Percentiles rank a stretch among this genome's conserved stretches.
phyloP scores from a whole-genome alignment of 1,139 yeast species.

The Torulaspora pretoriensis region DNA sequence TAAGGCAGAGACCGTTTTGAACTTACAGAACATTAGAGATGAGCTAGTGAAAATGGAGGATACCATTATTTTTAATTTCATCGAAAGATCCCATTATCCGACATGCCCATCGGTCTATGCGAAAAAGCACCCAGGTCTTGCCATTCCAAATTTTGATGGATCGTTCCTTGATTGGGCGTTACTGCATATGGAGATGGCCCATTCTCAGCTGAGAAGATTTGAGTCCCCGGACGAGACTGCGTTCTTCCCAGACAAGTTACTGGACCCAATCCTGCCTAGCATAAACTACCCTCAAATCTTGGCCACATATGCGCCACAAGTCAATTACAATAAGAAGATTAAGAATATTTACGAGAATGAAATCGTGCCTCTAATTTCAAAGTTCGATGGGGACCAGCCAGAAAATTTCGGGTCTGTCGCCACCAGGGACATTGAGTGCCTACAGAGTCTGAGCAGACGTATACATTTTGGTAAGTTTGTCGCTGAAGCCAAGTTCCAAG shows the following conservation, averaged over 20 bases:
- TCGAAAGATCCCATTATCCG: conserved; percentile 87
- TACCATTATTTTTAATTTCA: conserved; percentile 84
- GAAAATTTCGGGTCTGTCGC: conserved; percentile 90
- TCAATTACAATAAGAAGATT: conserved; percentile 71
- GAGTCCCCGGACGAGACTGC: conserved; percentile 97
- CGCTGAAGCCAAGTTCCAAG: conserved; percentile 85
- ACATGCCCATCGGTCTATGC: conserved; percentile 73
- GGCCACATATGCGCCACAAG: conserved; percentile 66
- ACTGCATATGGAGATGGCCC: conserved; percentile 68
- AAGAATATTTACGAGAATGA: conserved; percentile 60
- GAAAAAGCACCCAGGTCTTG: conserved; percentile 44
- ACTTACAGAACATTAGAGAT: conserved; percentile 75
- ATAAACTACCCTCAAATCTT: conserved; percentile 73
- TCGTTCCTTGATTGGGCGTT: conserved; percentile 86
- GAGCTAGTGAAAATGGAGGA: conserved; percentile 93
- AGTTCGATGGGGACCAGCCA: conserved; percentile 65
- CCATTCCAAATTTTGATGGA: conserved; percentile 67
- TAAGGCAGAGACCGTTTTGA: conserved; percentile 76
- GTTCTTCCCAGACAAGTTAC: conserved; percentile 68
- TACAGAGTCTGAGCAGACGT: conserved; percentile 87
- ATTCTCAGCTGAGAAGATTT: conserved; percentile 81
- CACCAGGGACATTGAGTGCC: conserved; percentile 74
- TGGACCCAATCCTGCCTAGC: conserved; percentile 70
- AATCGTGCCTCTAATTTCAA: conserved; percentile 71
- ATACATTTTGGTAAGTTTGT: conserved; percentile 97